Conservation (phyloP, 2,329 filamentous ascomycete genomes). For the Knoxdaviesia capensis region DNA sequence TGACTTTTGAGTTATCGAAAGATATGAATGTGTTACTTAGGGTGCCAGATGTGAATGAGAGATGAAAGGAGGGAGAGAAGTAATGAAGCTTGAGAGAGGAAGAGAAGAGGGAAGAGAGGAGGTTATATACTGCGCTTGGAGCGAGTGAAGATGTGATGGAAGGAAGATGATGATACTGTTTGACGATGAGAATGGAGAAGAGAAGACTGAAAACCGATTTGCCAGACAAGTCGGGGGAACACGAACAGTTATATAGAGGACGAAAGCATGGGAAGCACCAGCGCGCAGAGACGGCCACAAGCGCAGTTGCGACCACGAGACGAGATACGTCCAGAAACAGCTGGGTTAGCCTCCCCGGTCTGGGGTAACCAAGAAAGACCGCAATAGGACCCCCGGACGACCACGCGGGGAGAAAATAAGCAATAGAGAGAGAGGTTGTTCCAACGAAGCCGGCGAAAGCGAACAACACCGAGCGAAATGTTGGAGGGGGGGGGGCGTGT, state of each 20-base stretch:
- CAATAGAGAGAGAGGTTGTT: too few species aligned
- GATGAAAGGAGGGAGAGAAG: neutral
- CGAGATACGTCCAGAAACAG: too few species aligned
- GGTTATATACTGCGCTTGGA: neutral
- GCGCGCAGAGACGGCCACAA: too few species aligned
- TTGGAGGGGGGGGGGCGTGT: too few species aligned
- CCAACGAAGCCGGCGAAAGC: too few species aligned
- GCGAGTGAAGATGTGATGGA: slow-evolving; percentile 1
- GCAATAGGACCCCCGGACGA: neutral
- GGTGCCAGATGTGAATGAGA: neutral
- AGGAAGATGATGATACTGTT: slow-evolving; percentile 4
- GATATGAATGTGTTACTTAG: neutral
- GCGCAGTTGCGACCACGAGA: too few species aligned
- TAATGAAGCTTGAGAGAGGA: neutral
- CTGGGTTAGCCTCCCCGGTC: neutral
- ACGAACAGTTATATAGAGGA: too few species aligned
- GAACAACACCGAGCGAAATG: too few species aligned
- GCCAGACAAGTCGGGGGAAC: neutral
- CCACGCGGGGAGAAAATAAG: neutral
- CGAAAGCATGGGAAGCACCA: too few species aligned
- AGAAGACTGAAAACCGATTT: slow-evolving; percentile 4
- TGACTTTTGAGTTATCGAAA: neutral
- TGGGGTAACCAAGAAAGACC: neutral
- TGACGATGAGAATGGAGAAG: neutral
- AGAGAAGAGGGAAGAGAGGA: neutral